These are phyloP conservation scores for Diatrype stigma DNA, from an alignment of 2,329 filamentous ascomycete genomes.

Conservation along the genomic window DNA sequence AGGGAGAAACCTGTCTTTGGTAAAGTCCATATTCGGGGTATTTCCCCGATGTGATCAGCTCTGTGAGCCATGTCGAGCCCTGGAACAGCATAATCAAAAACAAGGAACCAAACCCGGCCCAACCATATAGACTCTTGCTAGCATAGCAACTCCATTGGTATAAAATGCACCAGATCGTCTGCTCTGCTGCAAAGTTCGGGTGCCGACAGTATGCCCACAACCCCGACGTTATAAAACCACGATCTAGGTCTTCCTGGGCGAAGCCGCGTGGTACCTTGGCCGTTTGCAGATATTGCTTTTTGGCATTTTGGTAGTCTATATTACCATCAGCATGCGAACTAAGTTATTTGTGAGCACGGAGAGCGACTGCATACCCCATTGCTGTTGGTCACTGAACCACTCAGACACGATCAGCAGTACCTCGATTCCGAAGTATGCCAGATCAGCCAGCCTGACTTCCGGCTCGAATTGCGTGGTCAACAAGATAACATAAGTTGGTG, in stretches of 20 bases:
- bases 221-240: conserved; percentile 81
- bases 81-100: conserved; percentile 80
- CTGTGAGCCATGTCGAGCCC: conserved; percentile 82
- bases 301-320: conserved; percentile 74
- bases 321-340: conserved; percentile 15
- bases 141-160: conserved; percentile 85
- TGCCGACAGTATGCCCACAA: conserved; percentile 87
- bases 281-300: conserved; percentile 67
- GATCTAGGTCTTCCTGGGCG: conserved; percentile 73
- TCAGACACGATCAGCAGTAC: conserved; percentile 58
- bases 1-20: conserved; percentile 76
- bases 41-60: conserved; percentile 73
- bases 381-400: conserved; percentile 83
- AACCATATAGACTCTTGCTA: conserved; percentile 69
- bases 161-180: conserved; percentile 80
- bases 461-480: conserved; percentile 63
- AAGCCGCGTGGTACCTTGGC: conserved; percentile 65
- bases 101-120: conserved; percentile 68
- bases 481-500: conserved; percentile 78
- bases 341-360: background rate
- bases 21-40: conserved; percentile 87
- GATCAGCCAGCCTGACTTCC: conserved; percentile 40
- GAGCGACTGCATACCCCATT: conserved; percentile 64
- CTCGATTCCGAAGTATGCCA: conserved; percentile 42
- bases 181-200: conserved; percentile 92